Percentiles rank a stretch among this genome's conserved stretches.
phyloP scores from a whole-genome alignment of 176 grass and related monocot species.

The Oryza glumipatula region DNA sequence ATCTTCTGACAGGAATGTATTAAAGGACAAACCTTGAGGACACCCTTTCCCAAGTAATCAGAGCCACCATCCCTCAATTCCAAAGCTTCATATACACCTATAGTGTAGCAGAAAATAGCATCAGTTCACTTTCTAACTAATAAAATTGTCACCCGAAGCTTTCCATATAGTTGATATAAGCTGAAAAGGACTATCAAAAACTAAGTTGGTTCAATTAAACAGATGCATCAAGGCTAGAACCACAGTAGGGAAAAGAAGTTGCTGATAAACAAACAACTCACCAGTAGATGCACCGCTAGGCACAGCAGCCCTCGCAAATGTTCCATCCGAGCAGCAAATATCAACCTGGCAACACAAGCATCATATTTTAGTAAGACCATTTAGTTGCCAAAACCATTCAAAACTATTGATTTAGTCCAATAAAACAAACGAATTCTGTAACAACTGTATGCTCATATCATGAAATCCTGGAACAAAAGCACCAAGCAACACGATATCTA shows the following conservation, averaged over 20 bases:
- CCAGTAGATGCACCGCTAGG: conserved; percentile 95
- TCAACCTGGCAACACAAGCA: conserved; percentile 52
- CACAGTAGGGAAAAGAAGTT: neutral
- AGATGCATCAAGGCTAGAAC: neutral
- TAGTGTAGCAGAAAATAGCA: neutral
- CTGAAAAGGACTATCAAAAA: neutral
- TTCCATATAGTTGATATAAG: neutral
- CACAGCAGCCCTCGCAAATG: conserved; percentile 75
- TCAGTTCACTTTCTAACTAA: neutral
- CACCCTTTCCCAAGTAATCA: conserved; percentile 90
- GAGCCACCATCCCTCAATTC: conserved; percentile 90
- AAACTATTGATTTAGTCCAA: neutral
- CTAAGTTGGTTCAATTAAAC: neutral
- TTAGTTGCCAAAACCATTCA: neutral
- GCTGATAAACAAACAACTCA: conserved; percentile 14
- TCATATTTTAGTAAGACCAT: neutral
- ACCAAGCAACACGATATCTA: neutral
- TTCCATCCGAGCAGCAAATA: conserved; percentile 70
- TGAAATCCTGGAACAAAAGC: neutral
- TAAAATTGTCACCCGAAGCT: neutral
- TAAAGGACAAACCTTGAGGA: conserved; percentile 63
- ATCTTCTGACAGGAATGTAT: neutral
- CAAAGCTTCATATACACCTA: conserved; percentile 90
- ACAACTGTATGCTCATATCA: neutral
- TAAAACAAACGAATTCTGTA: neutral